Conservation (phyloP, 352 stramenopile genomes). For the Vaucheria bursata region DNA sequence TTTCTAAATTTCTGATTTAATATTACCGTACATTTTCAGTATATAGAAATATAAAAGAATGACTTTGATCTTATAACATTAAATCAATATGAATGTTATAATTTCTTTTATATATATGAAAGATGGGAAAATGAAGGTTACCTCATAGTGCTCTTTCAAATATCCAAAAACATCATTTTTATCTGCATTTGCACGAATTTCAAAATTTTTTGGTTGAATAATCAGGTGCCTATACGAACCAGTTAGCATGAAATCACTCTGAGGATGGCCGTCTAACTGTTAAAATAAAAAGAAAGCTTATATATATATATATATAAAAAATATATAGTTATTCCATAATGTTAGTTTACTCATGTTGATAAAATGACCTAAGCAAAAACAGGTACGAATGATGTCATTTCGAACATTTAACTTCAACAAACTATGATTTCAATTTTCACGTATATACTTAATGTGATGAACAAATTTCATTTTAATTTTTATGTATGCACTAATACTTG, state of each 20-base stretch:
- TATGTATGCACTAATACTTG: no score
- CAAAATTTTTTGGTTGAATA: background rate
- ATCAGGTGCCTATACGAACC: conserved; percentile 27
- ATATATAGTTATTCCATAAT: background rate
- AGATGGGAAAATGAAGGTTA: no score
- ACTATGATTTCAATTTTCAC: background rate
- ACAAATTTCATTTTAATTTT: background rate
- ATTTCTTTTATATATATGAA: no score
- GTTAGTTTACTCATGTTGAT: background rate
- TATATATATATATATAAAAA: no score
- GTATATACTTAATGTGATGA: background rate
- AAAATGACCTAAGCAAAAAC: background rate
- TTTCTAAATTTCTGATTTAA: no score
- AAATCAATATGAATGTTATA: no score
- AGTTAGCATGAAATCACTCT: conserved; percentile 13
- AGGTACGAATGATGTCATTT: background rate
- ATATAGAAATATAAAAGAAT: no score
- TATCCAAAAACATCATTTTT: no score
- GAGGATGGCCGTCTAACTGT: conserved; percentile 11
- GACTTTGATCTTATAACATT: no score
- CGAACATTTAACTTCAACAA: background rate
- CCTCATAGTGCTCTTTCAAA: no score
- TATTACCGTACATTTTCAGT: no score
- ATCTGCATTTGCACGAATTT: no score
- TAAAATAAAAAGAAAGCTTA: background rate